Conservation (phyloP, 2,329 filamentous ascomycete genomes). For the Biscogniauxia mediterranea region DNA sequence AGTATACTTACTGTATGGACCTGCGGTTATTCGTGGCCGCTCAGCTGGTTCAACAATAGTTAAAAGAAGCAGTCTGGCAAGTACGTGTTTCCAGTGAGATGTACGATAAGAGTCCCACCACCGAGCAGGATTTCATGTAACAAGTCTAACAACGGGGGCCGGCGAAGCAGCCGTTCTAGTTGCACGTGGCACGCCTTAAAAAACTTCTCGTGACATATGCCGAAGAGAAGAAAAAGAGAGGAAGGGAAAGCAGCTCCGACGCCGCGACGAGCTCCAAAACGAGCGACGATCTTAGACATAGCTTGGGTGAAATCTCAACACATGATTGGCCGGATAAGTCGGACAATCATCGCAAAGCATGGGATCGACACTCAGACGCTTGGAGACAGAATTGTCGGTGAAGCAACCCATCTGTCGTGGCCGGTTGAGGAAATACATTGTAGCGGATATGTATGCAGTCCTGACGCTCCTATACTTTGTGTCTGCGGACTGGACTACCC, state of each 20-base stretch:
- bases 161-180: neutral
- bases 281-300: neutral
- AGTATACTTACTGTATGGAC: neutral
- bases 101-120: neutral
- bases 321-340: neutral
- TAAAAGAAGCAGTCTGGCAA: neutral
- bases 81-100: neutral
- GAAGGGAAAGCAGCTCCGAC: neutral
- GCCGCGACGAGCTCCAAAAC: neutral
- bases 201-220: neutral
- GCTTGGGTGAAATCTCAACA: neutral
- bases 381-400: neutral
- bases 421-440: neutral
- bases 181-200: neutral
- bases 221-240: neutral
- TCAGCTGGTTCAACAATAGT: neutral
- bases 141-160: neutral
- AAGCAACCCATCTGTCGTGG: neutral
- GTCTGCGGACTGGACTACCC: neutral
- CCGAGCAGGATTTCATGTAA: neutral
- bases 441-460: neutral
- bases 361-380: neutral
- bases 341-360: neutral
- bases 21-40: neutral
- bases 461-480: neutral